Conservation (phyloP, 2,329 filamentous ascomycete species). For the Hypoxylon sp. region DNA sequence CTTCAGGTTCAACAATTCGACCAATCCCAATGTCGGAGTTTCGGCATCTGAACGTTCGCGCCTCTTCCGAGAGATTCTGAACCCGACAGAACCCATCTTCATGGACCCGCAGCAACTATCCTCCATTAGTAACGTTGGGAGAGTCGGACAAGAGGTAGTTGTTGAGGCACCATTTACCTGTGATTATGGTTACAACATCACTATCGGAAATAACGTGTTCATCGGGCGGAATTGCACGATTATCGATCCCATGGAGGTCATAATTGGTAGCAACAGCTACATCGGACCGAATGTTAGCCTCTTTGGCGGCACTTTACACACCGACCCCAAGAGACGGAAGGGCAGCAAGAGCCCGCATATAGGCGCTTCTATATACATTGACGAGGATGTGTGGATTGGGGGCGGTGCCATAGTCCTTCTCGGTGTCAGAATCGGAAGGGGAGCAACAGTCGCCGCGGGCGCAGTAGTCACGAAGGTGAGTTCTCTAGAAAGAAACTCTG, state of each 20-base stretch:
- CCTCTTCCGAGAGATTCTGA: constrained; percentile 79
- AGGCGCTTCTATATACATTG: constrained; percentile 81
- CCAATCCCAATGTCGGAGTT: constrained; percentile 79
- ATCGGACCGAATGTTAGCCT: constrained; percentile 90
- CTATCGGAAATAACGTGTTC: constrained; percentile 85
- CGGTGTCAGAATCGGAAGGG: constrained; percentile 84
- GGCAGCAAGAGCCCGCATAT: constrained; percentile 80
- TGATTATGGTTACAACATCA: constrained; percentile 96
- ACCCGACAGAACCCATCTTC: constrained; percentile 70
- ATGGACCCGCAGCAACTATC: constrained; percentile 69
- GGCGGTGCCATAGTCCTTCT: constrained; percentile 83
- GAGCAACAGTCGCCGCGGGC: constrained; percentile 84
- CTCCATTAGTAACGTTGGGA: constrained; percentile 68
- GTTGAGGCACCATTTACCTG: constrained; percentile 93
- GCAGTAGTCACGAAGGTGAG: constrained; percentile 85
- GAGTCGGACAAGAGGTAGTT: constrained; percentile 79
- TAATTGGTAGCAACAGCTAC: constrained; percentile 82
- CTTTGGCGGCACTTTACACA: constrained; percentile 80
- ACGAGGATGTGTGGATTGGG: constrained; percentile 87
- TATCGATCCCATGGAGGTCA: constrained; percentile 86
- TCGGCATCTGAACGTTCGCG: constrained; percentile 77
- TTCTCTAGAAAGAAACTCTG: constrained; percentile 7
- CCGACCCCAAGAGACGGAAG: constrained; percentile 79
- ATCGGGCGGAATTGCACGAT: constrained; percentile 89
- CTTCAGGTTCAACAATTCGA: constrained; percentile 88